Base-by-base conservation (phyloP, 441 rosid genomes). In the Populus hybrid region DNA sequence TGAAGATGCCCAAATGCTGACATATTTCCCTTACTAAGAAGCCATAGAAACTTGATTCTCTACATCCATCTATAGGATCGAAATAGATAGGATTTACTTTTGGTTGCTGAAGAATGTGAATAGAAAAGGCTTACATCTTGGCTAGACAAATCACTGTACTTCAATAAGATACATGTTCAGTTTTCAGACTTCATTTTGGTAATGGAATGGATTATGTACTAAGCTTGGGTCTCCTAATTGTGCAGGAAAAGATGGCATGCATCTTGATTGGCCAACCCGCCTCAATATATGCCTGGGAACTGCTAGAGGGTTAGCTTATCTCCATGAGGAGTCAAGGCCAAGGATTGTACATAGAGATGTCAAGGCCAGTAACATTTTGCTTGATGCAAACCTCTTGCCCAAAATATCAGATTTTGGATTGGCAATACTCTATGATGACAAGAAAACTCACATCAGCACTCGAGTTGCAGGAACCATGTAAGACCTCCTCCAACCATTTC, bases 371-470 rank as follows among this genome's bases (percentile, higher is more conserved):
- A 89, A 90, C 67, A 85, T 90, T 77, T 82, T 92, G 84, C 92
- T 92, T 57, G 94, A 86, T 81, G 81, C 88, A 61, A 63, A 85
- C 57, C 88, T 92, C 5, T 76, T 77, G 70, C 93, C 96, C n/a
- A 89, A 92, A 78, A 84, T 90, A 65, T 90, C 94, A 40, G 94
- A 92, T 87, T 92, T 92, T 74, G 94, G 94, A 70, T 84, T 92
- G 77, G 97, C 93, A 1, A 90, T 86, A 77, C 87, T 90, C 8
- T 89, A 88, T 32, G 89, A 88, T 81, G 97, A 90, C 65, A 84
- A 87, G 23, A 83, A 87, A 81, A 92, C 93, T 23, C 93, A 90
- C 81, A 85, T 92, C 32, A 90, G 91, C 83, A 92, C 93, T 69
- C 80, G 86, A 70, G 87, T 92, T 10, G 93, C 91, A 5, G 94